Evolutionary conservation across 1,139 yeast species (phyloP), one percentile per base, ranked within the genome.

Genomic region (Hyphopichia fennica): DNA sequence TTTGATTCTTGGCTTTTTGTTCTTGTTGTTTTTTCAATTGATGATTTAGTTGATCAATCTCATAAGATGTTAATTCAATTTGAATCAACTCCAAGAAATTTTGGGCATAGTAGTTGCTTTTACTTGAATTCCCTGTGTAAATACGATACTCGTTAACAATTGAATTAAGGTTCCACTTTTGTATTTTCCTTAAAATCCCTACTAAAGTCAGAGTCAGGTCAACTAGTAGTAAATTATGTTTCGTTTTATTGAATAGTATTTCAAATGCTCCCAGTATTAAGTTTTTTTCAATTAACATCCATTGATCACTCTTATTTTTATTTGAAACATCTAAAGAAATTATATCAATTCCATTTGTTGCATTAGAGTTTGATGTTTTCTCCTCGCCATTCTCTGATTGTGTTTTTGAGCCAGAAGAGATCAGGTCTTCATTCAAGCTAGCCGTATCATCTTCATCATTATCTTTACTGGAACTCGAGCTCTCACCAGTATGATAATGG

Each of bases 91-190:
- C 98, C 38, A 91, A 63, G 54, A 86, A 89, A 10, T 85, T 84
- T 56, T 91, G 96, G 4, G 93, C 90, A 57, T 77, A 80, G 58
- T 89, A 90, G 50, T 60, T 67, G 25, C 85, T 72, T 52, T 87
- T 84, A 46, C 80, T 81, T 28, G 90, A 87, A 44, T 62, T 62
- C 1, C 77, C 76, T 2, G 89, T 75, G 61, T 82, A 87, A 8
- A 87, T 75, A 39, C 96, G 71, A 63, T 88, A 93, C 60, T 93
- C 98, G 50, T 85, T 86, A 25, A 90, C 78, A 9, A 91, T 82
- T 19, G 95, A 82, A 30, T 90, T 82, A 57, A 87, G 86, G 51
- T 83, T 84, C 98, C 97, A 91, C 62, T 86, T 86, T 62, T 88
- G 95, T 30, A 90, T 72, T 58, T 85, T 84, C 42, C 99, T 69